Base-by-base conservation (phyloP, 179 eudicot species). In the Spinacia oleracea region DNA sequence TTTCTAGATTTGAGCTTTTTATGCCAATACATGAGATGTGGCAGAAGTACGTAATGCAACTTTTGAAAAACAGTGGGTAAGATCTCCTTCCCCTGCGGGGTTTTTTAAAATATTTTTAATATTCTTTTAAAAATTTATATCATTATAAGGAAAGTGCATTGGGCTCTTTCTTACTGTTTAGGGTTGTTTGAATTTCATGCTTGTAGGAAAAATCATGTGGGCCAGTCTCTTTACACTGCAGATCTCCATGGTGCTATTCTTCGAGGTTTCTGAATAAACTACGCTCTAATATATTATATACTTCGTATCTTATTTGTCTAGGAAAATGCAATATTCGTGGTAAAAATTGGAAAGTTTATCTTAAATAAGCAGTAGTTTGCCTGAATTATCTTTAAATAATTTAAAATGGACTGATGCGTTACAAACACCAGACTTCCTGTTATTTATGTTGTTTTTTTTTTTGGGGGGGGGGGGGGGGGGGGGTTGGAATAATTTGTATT, bases 241-340 rank as follows among this genome's bases (percentile, higher is more conserved):
- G 96, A 93, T 84, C 84, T 94, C 76, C 98, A 93, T 75, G 98
- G 98, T 82, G 93, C 98, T 73, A 78, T 91, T 80, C 83, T 94
- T 83, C 81, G 90, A 89, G 95, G 98, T 92, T 25, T 51, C 23
- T 38, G 1, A 56, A 40, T 60, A 0, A 10, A n/a, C 42, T 20
- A 4, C 10, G 1, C 50, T 51, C 3, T 55, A n/a, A 2, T 40
- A 12, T 9, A 53, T 35, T 29, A 11, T 63, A 15, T 70, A 5
- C 25, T 60, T 25, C 14, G 11, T 42, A 12, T 32, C 1, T 42
- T 0, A 8, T 40, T 35, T 35, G 38, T 35, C 46, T 48, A 10
- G 48, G 25, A 65, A 16, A 31, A 38, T 23, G 34, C n/a, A 48
- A 38, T 50, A 27, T 75, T 34, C 11, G 14, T 65, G 8, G 0